phyloP scores from a whole-genome alignment of 1,284 basidiomycete genomes.

The Chondrostereum purpureum region DNA sequence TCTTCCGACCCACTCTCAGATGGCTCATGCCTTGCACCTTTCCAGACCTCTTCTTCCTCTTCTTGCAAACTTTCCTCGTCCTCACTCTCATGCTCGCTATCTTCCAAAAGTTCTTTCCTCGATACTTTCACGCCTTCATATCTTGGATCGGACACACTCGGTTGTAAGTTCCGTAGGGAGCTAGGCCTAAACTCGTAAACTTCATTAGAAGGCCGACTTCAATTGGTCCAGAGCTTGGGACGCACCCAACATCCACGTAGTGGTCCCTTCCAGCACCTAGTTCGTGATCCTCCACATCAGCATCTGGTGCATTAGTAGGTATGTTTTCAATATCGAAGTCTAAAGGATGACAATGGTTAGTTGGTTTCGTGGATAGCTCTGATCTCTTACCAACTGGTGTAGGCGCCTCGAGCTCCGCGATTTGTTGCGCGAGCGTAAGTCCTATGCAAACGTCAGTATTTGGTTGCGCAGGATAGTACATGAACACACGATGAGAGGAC shows the following conservation, averaged over 20 bases:
- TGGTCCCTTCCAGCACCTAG: slow-evolving; percentile 56
- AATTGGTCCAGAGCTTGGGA: slow-evolving; percentile 9
- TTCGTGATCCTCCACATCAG: slow-evolving; percentile 22
- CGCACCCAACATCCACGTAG: slow-evolving; percentile 79
- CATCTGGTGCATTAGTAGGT: slow-evolving; percentile 26
- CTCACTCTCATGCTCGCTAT: slow-evolving; percentile 29
- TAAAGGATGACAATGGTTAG: slow-evolving; percentile 21
- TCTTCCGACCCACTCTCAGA: slow-evolving; percentile 22
- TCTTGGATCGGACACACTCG: slow-evolving; percentile 62
- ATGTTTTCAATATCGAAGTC: slow-evolving; percentile 78
- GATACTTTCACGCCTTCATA: slow-evolving; percentile 67
- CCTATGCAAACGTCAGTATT: slow-evolving; percentile 34
- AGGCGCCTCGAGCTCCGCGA: slow-evolving; percentile 70
- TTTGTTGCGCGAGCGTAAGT: slow-evolving; percentile 72
- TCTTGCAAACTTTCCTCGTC: slow-evolving; percentile 27
- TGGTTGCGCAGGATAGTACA: too few species aligned
- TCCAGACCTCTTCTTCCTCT: slow-evolving; percentile 24
- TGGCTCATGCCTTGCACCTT: slow-evolving; percentile 23
- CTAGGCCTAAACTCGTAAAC: slow-evolving; percentile 48
- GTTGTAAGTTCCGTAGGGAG: slow-evolving; percentile 55
- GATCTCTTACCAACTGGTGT: slow-evolving; percentile 54
- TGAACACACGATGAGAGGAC: too few species aligned
- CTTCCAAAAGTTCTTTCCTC: slow-evolving; percentile 51
- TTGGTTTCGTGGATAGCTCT: slow-evolving; percentile 2
- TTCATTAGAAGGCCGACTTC: slow-evolving; percentile 4